Percentiles rank a stretch among this genome's conserved stretches.
Conservation (phyloP, 2,329 filamentous ascomycete genomes). For the Phyllosticta paracitricarpa region DNA sequence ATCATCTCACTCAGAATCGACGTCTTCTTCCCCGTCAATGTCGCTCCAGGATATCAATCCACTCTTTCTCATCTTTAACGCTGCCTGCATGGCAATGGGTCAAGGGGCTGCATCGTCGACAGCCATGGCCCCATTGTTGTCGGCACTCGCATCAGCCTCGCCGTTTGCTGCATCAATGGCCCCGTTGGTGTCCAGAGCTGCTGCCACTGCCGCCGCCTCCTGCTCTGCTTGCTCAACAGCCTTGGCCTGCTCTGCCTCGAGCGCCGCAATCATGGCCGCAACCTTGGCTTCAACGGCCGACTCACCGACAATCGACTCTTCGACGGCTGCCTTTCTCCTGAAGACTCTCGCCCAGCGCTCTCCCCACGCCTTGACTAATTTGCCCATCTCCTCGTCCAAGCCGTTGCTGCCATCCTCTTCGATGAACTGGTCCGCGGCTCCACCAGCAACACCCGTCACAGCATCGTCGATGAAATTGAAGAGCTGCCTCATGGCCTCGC, state of each 20-base stretch:
- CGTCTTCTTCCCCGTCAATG: neutral
- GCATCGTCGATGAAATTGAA: conserved; percentile 75
- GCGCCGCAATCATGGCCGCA: conserved; percentile 14
- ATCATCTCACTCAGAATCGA: too few species aligned
- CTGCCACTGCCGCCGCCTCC: conserved; percentile 1
- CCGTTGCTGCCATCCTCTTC: conserved; percentile 51
- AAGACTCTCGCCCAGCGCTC: conserved; percentile 81
- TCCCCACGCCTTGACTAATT: conserved; percentile 68
- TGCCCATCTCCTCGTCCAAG: conserved; percentile 35
- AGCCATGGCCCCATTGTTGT: neutral
- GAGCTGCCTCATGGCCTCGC: conserved; percentile 64
- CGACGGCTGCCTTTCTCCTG: conserved; percentile 68
- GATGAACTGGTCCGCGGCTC: conserved; percentile 64
- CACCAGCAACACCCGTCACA: conserved; percentile 60
- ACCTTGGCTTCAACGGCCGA: conserved; percentile 40
- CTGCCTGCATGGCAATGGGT: neutral
- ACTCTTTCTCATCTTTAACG: neutral
- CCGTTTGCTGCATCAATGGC: conserved; percentile 3
- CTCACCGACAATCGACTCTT: conserved; percentile 61
- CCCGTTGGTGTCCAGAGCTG: neutral
- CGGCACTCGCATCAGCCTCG: neutral
- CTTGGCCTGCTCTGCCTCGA: neutral
- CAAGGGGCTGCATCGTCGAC: conserved; percentile 2
- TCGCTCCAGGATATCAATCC: neutral
- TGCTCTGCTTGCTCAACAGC: neutral